phyloP scores from a whole-genome alignment of 1,284 basidiomycete species.

The Ceratobasidium papillatum region DNA sequence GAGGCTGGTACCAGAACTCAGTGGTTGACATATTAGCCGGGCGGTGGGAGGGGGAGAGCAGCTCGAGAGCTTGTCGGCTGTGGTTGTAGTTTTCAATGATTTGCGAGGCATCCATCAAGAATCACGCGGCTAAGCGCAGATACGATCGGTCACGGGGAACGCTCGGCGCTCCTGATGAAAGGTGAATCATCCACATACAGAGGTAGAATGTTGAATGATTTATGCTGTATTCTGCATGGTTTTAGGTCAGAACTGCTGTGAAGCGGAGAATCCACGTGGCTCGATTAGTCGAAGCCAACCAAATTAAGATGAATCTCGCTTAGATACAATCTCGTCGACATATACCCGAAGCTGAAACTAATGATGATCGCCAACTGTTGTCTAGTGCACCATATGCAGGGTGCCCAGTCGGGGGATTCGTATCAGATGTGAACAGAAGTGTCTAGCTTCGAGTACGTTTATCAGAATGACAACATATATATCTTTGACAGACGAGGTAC shows the following conservation, averaged over 20 bases:
- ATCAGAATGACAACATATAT: background rate
- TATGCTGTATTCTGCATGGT: background rate
- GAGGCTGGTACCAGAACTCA: slow-evolving; percentile 31
- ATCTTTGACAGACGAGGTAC: background rate
- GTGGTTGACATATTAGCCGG: slow-evolving; percentile 21
- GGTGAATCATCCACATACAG: background rate
- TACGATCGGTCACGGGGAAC: slow-evolving; percentile 22
- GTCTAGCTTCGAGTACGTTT: background rate
- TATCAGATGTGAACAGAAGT: background rate
- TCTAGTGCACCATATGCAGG: background rate
- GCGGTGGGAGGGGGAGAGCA: slow-evolving; percentile 3
- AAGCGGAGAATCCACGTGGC: background rate
- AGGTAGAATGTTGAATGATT: background rate
- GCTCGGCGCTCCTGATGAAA: background rate
- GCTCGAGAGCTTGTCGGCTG: slow-evolving; percentile 21
- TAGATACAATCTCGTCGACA: background rate
- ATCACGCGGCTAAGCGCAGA: slow-evolving; percentile 18
- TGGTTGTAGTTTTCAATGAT: slow-evolving; percentile 22
- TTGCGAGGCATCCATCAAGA: background rate
- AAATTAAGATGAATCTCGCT: slow-evolving; percentile 1
- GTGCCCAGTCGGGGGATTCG: background rate
- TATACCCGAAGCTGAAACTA: slow-evolving; percentile 1
- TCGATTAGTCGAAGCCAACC: background rate
- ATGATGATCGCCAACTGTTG: background rate
- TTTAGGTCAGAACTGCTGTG: background rate